phyloP scores from a whole-genome alignment of 352 stramenopile species.

The Phytophthora tubulina region DNA sequence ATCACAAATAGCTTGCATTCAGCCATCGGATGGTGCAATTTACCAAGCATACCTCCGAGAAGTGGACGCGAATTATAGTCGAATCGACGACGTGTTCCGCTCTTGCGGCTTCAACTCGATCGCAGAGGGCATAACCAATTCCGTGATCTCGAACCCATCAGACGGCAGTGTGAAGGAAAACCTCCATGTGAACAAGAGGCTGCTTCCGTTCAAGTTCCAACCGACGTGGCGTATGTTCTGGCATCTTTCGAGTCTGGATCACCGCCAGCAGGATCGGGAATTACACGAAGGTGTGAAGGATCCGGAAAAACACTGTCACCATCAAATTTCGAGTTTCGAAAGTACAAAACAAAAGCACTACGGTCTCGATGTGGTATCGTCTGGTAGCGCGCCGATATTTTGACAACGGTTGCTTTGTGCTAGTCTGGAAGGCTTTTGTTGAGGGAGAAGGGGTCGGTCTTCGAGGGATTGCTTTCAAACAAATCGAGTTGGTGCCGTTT shows the following conservation, averaged over 20 bases:
- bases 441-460: slow-evolving; percentile 3
- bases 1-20: background rate
- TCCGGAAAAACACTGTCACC: background rate
- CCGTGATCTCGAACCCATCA: background rate
- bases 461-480: background rate
- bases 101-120: slow-evolving; percentile 3
- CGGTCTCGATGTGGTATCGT: background rate
- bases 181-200: slow-evolving; percentile 2
- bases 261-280: slow-evolving; percentile 7
- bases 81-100: slow-evolving; percentile 18
- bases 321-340: slow-evolving; percentile 7
- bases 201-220: slow-evolving; percentile 4
- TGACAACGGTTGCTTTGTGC: background rate
- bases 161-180: background rate
- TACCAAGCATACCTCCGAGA: slow-evolving; percentile 7
- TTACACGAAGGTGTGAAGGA: background rate
- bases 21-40: background rate
- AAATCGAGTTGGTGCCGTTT: slow-evolving; percentile 10
- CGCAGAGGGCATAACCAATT: background rate
- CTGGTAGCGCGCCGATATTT: slow-evolving; percentile 2
- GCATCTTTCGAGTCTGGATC: background rate
- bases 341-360: background rate
- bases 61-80: slow-evolving; percentile 21
- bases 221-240: background rate
- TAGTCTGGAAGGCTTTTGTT: background rate